A percentile compares a stretch with the other conserved stretches of the same genome.
Evolutionary conservation across 1,284 basidiomycete genomes (phyloP).

Genomic region (Lentinula novae-zelandiae): DNA sequence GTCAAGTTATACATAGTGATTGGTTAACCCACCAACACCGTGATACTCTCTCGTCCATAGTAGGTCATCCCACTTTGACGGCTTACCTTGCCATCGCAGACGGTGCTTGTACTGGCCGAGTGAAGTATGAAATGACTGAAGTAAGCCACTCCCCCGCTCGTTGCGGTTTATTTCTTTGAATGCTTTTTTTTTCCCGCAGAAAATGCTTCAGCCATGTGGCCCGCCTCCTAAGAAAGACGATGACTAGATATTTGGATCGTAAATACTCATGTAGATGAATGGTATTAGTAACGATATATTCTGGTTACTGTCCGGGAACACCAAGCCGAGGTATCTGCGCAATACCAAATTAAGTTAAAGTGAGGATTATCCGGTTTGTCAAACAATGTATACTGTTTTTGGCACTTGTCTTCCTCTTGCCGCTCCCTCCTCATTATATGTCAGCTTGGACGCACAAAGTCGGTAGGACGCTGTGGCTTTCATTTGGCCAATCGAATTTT

Average conservation of each 20-base stretch:
- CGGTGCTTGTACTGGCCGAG: slow-evolving; percentile 84
- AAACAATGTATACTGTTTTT: not conserved
- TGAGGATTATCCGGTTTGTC: not conserved
- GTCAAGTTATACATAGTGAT: slow-evolving; percentile 55
- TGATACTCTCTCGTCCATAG: slow-evolving; percentile 89
- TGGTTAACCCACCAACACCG: slow-evolving; percentile 98
- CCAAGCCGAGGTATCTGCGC: not conserved
- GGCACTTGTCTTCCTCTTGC: not conserved
- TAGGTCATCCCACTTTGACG: slow-evolving; percentile 84
- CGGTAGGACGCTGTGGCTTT: not conserved
- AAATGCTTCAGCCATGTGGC: slow-evolving; percentile 80
- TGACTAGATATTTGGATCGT: slow-evolving; percentile 39
- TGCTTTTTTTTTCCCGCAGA: not conserved
- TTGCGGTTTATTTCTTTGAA: not conserved
- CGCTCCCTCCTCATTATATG: not conserved
- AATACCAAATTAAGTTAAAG: not conserved
- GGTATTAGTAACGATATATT: no score
- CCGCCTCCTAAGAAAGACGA: slow-evolving; percentile 94
- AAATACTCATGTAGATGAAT: not conserved
- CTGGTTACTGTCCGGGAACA: not conserved
- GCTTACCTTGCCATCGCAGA: slow-evolving; percentile 93
- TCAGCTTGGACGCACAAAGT: not conserved
- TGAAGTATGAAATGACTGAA: slow-evolving; percentile 96
- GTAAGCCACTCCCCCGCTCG: slow-evolving; percentile 42
- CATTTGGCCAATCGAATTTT: not conserved